A percentile compares a stretch with the other conserved stretches of the same genome.
Conservation (phyloP, 257 asterid genomes). For the Verbena officinalis region DNA sequence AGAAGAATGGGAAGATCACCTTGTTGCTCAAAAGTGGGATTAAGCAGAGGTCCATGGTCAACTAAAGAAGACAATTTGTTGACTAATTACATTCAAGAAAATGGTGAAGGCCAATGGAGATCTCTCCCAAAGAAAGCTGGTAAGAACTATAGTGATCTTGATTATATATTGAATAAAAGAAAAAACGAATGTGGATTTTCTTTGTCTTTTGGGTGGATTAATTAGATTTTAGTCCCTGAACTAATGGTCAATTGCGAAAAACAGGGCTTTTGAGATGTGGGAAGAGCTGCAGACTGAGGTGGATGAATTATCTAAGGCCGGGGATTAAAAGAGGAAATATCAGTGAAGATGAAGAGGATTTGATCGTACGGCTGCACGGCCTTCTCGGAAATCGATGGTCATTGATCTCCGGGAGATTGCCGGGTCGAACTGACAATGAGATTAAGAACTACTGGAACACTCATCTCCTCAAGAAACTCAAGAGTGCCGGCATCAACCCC, state of each 20-base stretch:
- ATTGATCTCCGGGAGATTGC: conserved; percentile 59
- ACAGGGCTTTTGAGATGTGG: conserved; percentile 65
- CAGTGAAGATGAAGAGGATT: conserved; percentile 53
- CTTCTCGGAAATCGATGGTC: conserved; percentile 71
- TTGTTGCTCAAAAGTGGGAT: conserved; percentile 59
- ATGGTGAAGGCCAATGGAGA: conserved; percentile 72
- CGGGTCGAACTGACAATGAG: conserved; percentile 70
- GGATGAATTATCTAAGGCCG: conserved; percentile 68
- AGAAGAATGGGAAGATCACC: conserved; percentile 56
- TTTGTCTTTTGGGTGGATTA: not conserved
- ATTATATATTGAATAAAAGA: no score
- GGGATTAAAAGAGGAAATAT: conserved; percentile 65
- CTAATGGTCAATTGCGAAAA: not conserved
- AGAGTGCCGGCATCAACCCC: conserved; percentile 32
- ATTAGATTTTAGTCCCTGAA: not conserved
- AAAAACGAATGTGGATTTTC: not conserved
- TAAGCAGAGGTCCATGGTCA: conserved; percentile 62
- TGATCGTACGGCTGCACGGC: conserved; percentile 51
- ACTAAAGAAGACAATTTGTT: conserved; percentile 52
- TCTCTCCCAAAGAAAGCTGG: conserved; percentile 62
- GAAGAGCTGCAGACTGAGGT: conserved; percentile 63
- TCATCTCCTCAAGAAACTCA: conserved; percentile 45
- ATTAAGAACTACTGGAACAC: conserved; percentile 67
- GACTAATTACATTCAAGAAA: conserved; percentile 40
- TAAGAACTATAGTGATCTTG: no score